phyloP scores from a whole-genome alignment of 148 eudicot species.

The Amaranthus cruentus region DNA sequence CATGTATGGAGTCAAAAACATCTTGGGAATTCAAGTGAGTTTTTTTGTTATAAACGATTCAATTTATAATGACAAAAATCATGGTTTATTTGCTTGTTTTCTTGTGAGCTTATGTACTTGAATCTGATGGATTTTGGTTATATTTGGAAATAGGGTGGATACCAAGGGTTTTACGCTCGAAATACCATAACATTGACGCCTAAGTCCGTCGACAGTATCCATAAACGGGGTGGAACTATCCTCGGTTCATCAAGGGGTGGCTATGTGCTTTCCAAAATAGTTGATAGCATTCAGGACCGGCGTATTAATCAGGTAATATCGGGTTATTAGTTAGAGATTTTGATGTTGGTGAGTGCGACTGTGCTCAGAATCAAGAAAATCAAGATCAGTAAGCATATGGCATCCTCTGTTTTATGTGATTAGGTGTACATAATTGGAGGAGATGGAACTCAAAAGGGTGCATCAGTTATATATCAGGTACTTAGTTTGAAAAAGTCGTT shows the following conservation, averaged over 20 bases:
- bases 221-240: slow-evolving; percentile 80
- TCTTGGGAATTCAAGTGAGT: slow-evolving; percentile 74
- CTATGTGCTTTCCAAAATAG: slow-evolving; percentile 62
- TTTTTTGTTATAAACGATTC: background rate
- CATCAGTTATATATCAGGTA: slow-evolving; percentile 78
- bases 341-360: background rate
- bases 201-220: slow-evolving; percentile 64
- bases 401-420: slow-evolving; percentile 4
- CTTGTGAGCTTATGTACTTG: background rate
- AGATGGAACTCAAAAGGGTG: slow-evolving; percentile 91
- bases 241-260: slow-evolving; percentile 86
- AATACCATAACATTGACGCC: slow-evolving; percentile 66
- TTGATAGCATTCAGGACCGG: slow-evolving; percentile 86
- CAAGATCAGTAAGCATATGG: background rate
- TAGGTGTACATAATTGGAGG: slow-evolving; percentile 97
- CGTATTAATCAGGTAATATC: slow-evolving; percentile 72
- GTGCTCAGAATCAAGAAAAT: too few relatives aligned
- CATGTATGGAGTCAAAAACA: slow-evolving; percentile 74
- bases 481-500: background rate
- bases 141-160: slow-evolving; percentile 57
- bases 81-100: background rate
- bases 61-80: background rate
- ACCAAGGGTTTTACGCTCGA: slow-evolving; percentile 68
- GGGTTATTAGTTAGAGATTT: background rate
- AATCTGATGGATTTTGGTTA: background rate